These are phyloP conservation scores for Phytopythium aichiense DNA, from an alignment of 352 stramenopile species.

Conservation along the genomic window DNA sequence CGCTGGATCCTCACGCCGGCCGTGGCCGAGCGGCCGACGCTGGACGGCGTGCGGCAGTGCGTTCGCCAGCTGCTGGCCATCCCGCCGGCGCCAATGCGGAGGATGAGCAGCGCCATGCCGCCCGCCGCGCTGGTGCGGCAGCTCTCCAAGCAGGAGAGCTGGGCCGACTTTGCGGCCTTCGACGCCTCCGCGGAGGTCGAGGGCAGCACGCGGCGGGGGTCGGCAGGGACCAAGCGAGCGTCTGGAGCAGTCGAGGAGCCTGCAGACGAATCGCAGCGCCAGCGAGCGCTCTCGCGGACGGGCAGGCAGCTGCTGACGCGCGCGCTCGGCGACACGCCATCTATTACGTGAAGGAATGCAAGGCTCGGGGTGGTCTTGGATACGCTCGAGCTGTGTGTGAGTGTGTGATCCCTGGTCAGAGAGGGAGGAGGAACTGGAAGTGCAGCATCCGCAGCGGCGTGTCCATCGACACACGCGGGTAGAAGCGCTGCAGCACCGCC, in stretches of 20 bases:
- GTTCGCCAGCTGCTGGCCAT: slow-evolving; percentile 20
- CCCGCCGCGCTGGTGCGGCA: slow-evolving; percentile 5
- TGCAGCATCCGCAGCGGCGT: slow-evolving; percentile 48
- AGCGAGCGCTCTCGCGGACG: slow-evolving; percentile 16
- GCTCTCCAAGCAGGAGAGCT: slow-evolving; percentile 13
- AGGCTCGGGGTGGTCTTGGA: too few species aligned
- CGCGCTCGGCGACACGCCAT: slow-evolving; percentile 9
- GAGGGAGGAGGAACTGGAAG: slow-evolving; percentile 31
- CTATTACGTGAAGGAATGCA: neutral
- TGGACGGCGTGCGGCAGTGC: slow-evolving; percentile 37
- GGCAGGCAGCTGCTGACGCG: slow-evolving; percentile 20
- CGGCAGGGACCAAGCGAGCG: neutral
- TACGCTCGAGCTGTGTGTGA: neutral
- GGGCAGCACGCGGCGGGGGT: neutral
- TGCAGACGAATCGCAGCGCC: slow-evolving; percentile 9
- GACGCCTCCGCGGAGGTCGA: slow-evolving; percentile 9
- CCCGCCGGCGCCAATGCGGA: slow-evolving; percentile 10
- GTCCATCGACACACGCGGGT: slow-evolving; percentile 34
- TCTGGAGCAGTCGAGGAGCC: neutral
- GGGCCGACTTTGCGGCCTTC: slow-evolving; percentile 27
- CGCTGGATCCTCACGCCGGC: slow-evolving; percentile 72
- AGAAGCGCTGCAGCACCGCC: slow-evolving; percentile 49
- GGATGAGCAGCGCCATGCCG: neutral
- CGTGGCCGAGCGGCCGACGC: slow-evolving; percentile 47
- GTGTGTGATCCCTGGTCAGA: neutral